These are phyloP conservation scores for Anacardium occidentale DNA, from an alignment of 345 rosid species.

Conservation along the genomic window DNA sequence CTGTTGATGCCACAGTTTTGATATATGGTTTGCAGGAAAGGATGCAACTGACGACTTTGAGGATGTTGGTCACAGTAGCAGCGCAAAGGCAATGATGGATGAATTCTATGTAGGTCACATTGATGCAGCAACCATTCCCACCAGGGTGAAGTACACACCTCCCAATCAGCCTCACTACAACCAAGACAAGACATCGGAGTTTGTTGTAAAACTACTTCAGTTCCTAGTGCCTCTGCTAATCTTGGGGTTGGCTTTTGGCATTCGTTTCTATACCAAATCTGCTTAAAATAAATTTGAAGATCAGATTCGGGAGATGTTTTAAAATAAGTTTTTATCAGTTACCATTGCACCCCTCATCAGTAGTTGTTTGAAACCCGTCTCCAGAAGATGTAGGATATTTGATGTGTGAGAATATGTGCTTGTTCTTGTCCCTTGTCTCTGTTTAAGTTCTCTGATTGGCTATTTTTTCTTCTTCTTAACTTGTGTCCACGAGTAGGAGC, in stretches of 20 bases:
- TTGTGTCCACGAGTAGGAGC: background rate
- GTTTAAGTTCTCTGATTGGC: background rate
- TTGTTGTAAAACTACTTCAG: constrained; percentile 72
- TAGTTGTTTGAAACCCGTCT: constrained; percentile 3
- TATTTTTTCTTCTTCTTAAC: background rate
- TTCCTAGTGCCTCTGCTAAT: constrained; percentile 88
- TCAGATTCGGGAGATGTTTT: background rate
- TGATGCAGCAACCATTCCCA: constrained; percentile 63
- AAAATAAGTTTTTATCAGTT: constrained; percentile 6
- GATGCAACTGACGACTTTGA: constrained; percentile 93
- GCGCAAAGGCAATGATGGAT: constrained; percentile 83
- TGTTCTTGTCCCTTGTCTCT: constrained; percentile 3
- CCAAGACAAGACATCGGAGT: constrained; percentile 74
- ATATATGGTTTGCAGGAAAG: constrained; percentile 51
- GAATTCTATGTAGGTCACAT: constrained; percentile 73
- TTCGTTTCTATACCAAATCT: constrained; percentile 74
- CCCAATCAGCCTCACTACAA: constrained; percentile 66
- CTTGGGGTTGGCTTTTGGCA: constrained; percentile 82
- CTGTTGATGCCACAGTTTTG: constrained; percentile 3
- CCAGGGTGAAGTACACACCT: constrained; percentile 51
- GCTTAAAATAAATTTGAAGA: constrained; percentile 27
- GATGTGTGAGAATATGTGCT: constrained; percentile 9
- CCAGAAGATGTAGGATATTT: constrained; percentile 6
- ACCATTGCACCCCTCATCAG: background rate
- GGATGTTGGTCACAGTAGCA: constrained; percentile 87